Base-by-base conservation (phyloP, 768 basidiomycete genomes). In the Leccinum subgranulosum region DNA sequence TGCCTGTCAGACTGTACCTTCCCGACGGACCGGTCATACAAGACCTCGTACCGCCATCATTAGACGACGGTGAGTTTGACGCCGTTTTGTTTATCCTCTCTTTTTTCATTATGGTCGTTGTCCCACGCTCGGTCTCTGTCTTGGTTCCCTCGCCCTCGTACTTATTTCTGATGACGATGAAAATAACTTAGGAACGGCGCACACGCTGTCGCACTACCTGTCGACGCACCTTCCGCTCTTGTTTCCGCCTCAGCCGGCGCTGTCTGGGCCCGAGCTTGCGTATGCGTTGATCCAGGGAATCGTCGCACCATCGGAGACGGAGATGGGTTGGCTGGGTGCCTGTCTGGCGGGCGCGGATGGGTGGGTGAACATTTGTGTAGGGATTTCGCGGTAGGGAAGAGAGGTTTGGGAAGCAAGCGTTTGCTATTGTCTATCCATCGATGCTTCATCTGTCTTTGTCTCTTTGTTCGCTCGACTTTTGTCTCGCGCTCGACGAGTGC, bases 261-360 rank as follows among this genome's bases (percentile, higher is more conserved):
- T 23, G 11, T 25, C 67, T 9, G 68, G 73, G 15, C 68, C 75
- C 10, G 81, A 86, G 52, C 79, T 89, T 34, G 94, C 92, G 12
- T 88, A 84, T 64, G 83, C 88, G 0, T 72, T 97, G 49, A 77
- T 95, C 12, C 96, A 98, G 69, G 96, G 97, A 12, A 85, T 98
- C 19, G 73, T 81, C 3, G 74, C 88, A 2, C 97, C 96, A 1
- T 78, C 84, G 8, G 94, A 97, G 29, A 81, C 93, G 6, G 96
- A 98, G 67, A 79, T 98, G 73, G 93, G 88, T 5, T 97, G 96
- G 95, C 72, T 98, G n/a, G 90, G 92, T 10, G 87, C 91, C 19
- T 94, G 93, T 65, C 76, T 98, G 73, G 84, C 88, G 12, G 94
- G 94, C 8, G 92, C 94, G 12, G 97, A 98, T 67, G 97, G 97